These are phyloP conservation scores for Knufia petricola DNA, from an alignment of 2,329 filamentous ascomycete genomes.

Conservation along the genomic window DNA sequence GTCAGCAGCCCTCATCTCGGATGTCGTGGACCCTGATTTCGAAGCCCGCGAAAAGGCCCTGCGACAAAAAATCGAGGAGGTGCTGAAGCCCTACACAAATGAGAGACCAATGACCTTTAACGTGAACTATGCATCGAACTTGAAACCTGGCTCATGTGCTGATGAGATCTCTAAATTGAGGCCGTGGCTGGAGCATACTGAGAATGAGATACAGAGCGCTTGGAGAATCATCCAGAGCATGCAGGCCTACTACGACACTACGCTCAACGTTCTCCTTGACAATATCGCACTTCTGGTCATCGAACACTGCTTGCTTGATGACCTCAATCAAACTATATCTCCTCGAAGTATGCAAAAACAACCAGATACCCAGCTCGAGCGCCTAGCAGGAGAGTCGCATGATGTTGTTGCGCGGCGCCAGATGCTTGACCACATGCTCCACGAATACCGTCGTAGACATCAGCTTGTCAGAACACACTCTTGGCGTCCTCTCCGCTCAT, in stretches of 20 bases:
- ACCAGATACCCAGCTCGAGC: background rate
- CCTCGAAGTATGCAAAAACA: conserved; percentile 12
- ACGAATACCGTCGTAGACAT: background rate
- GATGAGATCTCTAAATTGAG: no score
- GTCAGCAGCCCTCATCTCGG: conserved; percentile 12
- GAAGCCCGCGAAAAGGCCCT: conserved; percentile 17
- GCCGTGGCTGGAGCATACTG: background rate
- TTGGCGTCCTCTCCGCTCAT: background rate
- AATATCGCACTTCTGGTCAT: conserved; percentile 30
- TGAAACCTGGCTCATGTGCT: conserved; percentile 9
- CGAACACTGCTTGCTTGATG: conserved; percentile 31
- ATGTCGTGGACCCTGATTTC: conserved; percentile 17
- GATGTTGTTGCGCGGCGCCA: background rate
- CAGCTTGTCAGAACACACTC: background rate
- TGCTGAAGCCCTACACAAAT: conserved; percentile 17
- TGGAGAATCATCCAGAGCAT: conserved; percentile 8
- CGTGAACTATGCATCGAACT: background rate
- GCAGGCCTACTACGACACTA: conserved; percentile 22
- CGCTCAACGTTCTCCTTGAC: conserved; percentile 28
- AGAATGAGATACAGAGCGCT: background rate
- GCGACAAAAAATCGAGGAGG: conserved; percentile 20
- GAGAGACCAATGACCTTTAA: conserved; percentile 13
- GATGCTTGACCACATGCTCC: background rate
- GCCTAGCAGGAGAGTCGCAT: background rate
- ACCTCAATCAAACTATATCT: conserved; percentile 28